Conservation (phyloP, 1,284 basidiomycete species). For the Cutaneotrichosporon cavernicola region DNA sequence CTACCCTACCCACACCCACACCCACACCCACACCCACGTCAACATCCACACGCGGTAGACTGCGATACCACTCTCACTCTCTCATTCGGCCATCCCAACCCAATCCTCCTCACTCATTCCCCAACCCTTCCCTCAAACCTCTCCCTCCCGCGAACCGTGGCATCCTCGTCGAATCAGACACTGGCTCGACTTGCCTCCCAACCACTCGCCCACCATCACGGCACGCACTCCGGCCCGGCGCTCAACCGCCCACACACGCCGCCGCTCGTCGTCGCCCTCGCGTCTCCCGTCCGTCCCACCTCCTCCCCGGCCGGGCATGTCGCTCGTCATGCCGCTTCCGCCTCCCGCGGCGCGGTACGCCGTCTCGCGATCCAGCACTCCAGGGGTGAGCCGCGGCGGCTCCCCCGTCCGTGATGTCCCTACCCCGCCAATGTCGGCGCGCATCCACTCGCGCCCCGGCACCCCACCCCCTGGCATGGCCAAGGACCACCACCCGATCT, state of each 20-base stretch:
- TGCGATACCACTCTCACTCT: too few relatives aligned
- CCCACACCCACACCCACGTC: not conserved
- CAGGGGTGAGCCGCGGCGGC: conserved; percentile 17
- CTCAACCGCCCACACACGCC: conserved; percentile 7
- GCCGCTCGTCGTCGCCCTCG: conserved; percentile 4
- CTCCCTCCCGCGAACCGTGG: not conserved
- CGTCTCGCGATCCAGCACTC: conserved; percentile 26
- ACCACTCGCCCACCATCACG: conserved; percentile 2
- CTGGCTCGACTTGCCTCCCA: not conserved
- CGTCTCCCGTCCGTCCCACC: conserved; percentile 2
- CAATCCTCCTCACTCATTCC: not conserved
- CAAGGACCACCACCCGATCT: conserved; percentile 36
- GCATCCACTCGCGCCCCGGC: conserved; percentile 25
- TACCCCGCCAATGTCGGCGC: conserved; percentile 24
- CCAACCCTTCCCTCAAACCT: not conserved
- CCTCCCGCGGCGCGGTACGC: conserved; percentile 22
- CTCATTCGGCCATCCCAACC: not conserved
- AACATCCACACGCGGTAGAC: too few relatives aligned
- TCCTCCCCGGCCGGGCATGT: conserved; percentile 17
- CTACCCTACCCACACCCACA: not conserved
- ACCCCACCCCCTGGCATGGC: conserved; percentile 21
- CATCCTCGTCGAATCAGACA: not conserved
- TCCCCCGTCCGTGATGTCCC: conserved; percentile 7
- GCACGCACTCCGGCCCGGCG: conserved; percentile 4
- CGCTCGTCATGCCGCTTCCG: conserved; percentile 26